Evolutionary conservation across 2,329 filamentous ascomycete species (phyloP).

Genomic region (Epichloe festucae): DNA sequence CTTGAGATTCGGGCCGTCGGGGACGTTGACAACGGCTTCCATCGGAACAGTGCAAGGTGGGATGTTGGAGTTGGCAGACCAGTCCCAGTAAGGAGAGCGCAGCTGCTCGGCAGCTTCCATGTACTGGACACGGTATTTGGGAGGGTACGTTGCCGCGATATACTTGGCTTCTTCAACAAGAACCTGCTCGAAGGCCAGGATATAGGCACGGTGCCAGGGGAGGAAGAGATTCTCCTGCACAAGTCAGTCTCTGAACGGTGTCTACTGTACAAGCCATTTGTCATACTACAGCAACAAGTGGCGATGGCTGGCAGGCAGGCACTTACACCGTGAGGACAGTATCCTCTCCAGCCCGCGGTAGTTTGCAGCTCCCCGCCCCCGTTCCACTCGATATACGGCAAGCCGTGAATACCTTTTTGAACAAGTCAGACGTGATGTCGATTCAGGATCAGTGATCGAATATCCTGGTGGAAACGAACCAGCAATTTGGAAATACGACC

Average conservation of each 20-base stretch:
- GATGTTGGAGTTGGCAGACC: constrained; percentile 30
- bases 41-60: constrained; percentile 25
- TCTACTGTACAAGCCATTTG: background rate
- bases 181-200: constrained; percentile 43
- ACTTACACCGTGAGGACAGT: constrained; percentile 35
- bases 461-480: constrained; percentile 20
- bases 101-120: constrained; percentile 31
- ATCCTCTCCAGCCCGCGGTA: constrained; percentile 23
- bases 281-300: too few species aligned
- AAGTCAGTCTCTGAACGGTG: background rate
- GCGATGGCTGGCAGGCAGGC: background rate
- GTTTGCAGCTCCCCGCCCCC: constrained; percentile 18
- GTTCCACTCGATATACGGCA: constrained; percentile 30
- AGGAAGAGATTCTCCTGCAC: constrained; percentile 34
- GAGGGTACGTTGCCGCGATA: constrained; percentile 32
- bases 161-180: constrained; percentile 32
- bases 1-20: constrained; percentile 19
- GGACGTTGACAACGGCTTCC: constrained; percentile 27
- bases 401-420: constrained; percentile 25
- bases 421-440: constrained; percentile 2
- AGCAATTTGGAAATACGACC: constrained; percentile 37
- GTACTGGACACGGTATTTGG: constrained; percentile 23
- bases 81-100: constrained; percentile 43
- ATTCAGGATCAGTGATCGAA: background rate
- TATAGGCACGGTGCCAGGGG: constrained; percentile 43